Evolutionary conservation across 225 moss, liverwort and hornwort genomes (phyloP).

Genomic region (Lunularia cruciata): DNA sequence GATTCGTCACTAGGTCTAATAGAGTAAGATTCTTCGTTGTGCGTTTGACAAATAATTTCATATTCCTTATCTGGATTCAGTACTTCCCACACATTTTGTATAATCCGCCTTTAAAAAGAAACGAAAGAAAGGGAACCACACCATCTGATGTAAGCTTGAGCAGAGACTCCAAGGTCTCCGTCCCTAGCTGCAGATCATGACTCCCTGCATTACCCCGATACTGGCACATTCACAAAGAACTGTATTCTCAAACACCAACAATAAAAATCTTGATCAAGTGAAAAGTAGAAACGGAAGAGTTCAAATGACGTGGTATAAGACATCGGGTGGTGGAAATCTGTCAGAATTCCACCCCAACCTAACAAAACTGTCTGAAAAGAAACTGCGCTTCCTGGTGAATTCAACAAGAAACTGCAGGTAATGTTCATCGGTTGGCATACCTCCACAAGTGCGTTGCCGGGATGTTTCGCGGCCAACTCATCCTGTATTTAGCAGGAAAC

Average conservation of each 20-base stretch:
- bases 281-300: neutral
- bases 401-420: neutral
- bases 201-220: conserved; percentile 93
- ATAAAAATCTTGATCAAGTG: neutral
- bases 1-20: too few species aligned
- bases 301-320: too few species aligned
- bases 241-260: neutral
- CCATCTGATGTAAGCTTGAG: conserved; percentile 73
- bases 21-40: neutral
- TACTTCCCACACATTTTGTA: neutral
- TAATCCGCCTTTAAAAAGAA: neutral
- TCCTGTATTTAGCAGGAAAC: conserved; percentile 48
- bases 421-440: conserved; percentile 30
- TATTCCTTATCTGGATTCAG: neutral
- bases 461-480: conserved; percentile 51
- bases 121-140: conserved; percentile 44
- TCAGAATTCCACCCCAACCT: too few species aligned
- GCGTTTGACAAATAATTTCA: neutral
- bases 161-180: conserved; percentile 58
- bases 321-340: too few species aligned
- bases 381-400: too few species aligned
- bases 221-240: conserved; percentile 54
- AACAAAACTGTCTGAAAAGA: too few species aligned
- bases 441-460: conserved; percentile 71
- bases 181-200: conserved; percentile 82